Percentiles rank a stretch among this genome's conserved stretches.
These are phyloP conservation scores for Cladophialophora bantiana DNA, from an alignment of 2,329 filamentous ascomycete species.

Conservation along the genomic window DNA sequence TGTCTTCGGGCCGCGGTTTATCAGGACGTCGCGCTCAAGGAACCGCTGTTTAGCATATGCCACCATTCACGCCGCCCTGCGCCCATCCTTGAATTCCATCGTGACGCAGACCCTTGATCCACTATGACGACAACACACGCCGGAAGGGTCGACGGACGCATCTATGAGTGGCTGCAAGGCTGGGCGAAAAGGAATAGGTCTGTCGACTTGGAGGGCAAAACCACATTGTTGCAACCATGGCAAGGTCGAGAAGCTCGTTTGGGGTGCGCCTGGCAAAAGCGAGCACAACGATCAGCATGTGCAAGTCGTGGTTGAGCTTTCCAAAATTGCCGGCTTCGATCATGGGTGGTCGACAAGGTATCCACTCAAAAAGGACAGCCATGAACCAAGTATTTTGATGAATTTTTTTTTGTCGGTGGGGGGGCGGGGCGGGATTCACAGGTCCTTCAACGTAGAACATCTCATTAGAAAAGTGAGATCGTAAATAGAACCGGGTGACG, in stretches of 20 bases:
- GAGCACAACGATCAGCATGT: background rate
- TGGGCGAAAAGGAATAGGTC: conserved; percentile 15
- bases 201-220: background rate
- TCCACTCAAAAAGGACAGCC: conserved; percentile 3
- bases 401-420: background rate
- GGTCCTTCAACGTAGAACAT: background rate
- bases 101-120: conserved; percentile 37
- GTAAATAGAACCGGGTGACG: background rate
- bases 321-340: background rate
- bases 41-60: conserved; percentile 33
- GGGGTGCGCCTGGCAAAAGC: background rate
- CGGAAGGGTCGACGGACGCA: conserved; percentile 35
- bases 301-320: background rate
- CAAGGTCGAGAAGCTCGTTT: conserved; percentile 13
- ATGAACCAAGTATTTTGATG: conserved; percentile 10
- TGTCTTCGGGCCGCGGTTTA: conserved; percentile 58
- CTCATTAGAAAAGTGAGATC: background rate
- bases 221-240: background rate
- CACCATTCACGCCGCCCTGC: conserved; percentile 42
- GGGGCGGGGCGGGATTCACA: background rate
- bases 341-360: conserved; percentile 1
- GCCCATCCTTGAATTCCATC: conserved; percentile 54
- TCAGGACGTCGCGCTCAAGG: conserved; percentile 35
- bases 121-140: conserved; percentile 42
- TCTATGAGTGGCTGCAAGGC: conserved; percentile 8